phyloP scores from a whole-genome alignment of 1,284 basidiomycete species.

The Cryptococcus depauperatus region DNA sequence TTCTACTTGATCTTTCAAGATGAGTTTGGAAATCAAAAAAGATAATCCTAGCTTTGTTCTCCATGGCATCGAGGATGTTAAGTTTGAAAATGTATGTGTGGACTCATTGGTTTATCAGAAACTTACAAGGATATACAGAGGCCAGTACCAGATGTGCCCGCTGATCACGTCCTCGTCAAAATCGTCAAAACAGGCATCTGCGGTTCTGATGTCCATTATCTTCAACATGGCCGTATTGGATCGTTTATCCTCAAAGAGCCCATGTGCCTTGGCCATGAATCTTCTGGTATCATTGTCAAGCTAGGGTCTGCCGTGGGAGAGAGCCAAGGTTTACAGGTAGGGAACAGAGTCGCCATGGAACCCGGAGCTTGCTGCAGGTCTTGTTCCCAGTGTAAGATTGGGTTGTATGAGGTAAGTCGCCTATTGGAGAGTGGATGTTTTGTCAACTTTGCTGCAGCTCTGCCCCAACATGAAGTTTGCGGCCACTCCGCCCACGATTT shows the following conservation, averaged over 20 bases:
- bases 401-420: conserved; percentile 62
- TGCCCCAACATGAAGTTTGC: conserved; percentile 43
- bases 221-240: conserved; percentile 39
- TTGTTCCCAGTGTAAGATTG: conserved; percentile 50
- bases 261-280: conserved; percentile 46
- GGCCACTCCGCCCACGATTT: conserved; percentile 36
- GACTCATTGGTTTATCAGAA: neutral
- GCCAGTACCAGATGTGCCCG: conserved; percentile 65
- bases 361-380: conserved; percentile 51
- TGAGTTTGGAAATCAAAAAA: conserved; percentile 17
- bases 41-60: conserved; percentile 44
- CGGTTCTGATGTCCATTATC: conserved; percentile 65
- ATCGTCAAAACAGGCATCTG: conserved; percentile 94
- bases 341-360: conserved; percentile 52
- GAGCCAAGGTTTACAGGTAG: conserved; percentile 23
- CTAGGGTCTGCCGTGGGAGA: conserved; percentile 35
- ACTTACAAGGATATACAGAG: conserved; percentile 45
- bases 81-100: conserved; percentile 45
- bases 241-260: conserved; percentile 42
- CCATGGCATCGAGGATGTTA: conserved; percentile 41
- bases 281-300: conserved; percentile 36
- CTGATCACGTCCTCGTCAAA: conserved; percentile 75
- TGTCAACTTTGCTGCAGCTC: too few species aligned
- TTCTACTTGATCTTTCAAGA: conserved; percentile 9
- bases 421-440: too few species aligned